Evolutionary conservation across 164 flowering plant species (phyloP), one percentile per base, ranked within the genome.

Genomic region (Liquidambar formosana): DNA sequence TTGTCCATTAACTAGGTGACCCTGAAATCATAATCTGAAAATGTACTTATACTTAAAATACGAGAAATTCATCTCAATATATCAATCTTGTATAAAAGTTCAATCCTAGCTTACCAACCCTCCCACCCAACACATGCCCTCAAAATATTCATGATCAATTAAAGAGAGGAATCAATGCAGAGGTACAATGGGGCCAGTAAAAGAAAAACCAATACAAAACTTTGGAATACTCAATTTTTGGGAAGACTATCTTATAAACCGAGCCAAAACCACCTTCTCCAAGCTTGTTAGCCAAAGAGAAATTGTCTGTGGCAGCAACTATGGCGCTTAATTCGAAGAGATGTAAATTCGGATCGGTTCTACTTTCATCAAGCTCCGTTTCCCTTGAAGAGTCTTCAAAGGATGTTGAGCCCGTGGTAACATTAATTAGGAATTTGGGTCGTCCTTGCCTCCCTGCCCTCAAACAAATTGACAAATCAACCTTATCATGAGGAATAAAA

Each of bases 221-320:
- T 33, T 2, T 58, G 19, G 4, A 1, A 58, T 8, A 12, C 14
- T 27, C 10, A 27, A 47, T 23, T 19, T 5, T 18, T n/a, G 15
- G 16, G 38, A 1, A 3, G 10, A 18, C 15, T 68, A 83, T 86
- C 86, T 79, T 79, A 46, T 78, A 80, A 22, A 85, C 87, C 0
- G 66, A 2, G 21, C 89, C 89, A 70, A 83, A 85, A 47, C 89
- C 89, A 23, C 89, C 89, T 67, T 77, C 63, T 18, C 89, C 89
- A 2, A 85, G 82, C 71, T 75, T 80, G 22, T 81, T 83, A 1
- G 33, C 68, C 0, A 26, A 14, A 10, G 81, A 78, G 61, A 83
- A 83, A 41, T 78, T 72, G 22, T 75, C 23, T 8, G 86, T 81
- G 22, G 86, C 89, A 0, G 64, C 65, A 15, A 45, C 57, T 0